phyloP scores from a whole-genome alignment of 106 monocot genomes.

The Apostasia ramifera region DNA sequence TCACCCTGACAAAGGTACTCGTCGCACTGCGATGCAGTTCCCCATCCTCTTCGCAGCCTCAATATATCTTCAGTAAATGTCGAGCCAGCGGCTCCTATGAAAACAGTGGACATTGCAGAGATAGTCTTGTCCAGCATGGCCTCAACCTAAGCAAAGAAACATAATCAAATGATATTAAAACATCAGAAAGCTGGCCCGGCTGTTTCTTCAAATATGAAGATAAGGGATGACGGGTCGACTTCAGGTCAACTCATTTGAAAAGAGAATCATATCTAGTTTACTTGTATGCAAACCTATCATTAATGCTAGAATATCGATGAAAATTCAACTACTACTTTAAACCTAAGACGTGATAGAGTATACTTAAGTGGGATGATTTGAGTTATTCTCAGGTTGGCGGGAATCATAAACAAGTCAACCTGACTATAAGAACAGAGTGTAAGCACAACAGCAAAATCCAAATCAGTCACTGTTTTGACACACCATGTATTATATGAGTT shows the following conservation, averaged over 20 bases:
- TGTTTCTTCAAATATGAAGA: too few relatives aligned
- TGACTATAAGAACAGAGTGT: neutral
- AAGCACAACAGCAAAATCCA: neutral
- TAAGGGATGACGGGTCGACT: too few relatives aligned
- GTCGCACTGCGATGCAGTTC: conserved; percentile 39
- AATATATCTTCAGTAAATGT: conserved; percentile 63
- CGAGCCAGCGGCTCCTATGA: conserved; percentile 53
- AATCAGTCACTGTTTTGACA: too few relatives aligned
- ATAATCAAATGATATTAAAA: neutral
- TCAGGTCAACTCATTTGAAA: too few relatives aligned
- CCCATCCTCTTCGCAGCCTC: conserved; percentile 48
- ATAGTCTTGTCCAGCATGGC: conserved; percentile 92
- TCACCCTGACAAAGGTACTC: conserved; percentile 56
- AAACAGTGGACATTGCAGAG: conserved; percentile 47
- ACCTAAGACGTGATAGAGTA: too few relatives aligned
- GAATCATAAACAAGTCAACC: neutral
- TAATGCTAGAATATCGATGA: too few relatives aligned
- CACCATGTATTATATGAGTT: neutral
- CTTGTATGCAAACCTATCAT: too few relatives aligned
- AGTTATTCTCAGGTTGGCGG: neutral
- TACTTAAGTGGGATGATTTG: too few relatives aligned
- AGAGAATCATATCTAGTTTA: too few relatives aligned
- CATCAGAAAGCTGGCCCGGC: too few relatives aligned
- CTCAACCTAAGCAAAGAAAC: conserved; percentile 41
- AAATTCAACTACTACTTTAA: too few relatives aligned